Base-by-base conservation (phyloP, 2,329 filamentous ascomycete species). In the Lomentospora prolificans region DNA sequence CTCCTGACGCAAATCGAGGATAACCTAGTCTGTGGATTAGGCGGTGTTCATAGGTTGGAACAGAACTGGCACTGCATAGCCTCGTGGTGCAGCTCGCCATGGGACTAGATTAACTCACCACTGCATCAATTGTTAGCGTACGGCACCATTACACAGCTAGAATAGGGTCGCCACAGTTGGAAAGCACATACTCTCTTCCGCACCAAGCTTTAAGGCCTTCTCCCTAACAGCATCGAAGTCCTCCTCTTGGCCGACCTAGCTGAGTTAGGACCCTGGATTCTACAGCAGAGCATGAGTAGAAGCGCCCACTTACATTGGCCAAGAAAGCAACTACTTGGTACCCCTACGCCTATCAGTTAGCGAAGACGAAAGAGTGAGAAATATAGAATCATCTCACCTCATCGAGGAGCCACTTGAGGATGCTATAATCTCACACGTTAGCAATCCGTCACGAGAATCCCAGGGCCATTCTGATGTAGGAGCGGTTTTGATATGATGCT, bases 201-300 rank as follows among this genome's bases (percentile, higher is more conserved):
- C 60, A 12, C 61, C 60, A 44, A 62, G 51, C 51, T 56, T 57
- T 24, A 57, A 33, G 3, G 85, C 86, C 75, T 88, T 87, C 63
- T 76, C 75, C 69, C 85, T 79, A 55, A 83, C 86, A 59, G 79
- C 81, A 56, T 80, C 77, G 64, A 81, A 87, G 70, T 87, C 83
- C 72, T 87, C 84, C 64, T 83, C 80, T 70, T 87, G 84, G 54
- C 85, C 85, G 64, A 86, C 80, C 72, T 87, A 76, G 70, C 81
- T 83, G 70, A 84, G 72, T 62, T 69, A 73, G 63, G 67, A 70
- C 48, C n/a, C 9, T 39, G 9, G 9, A 39, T 9, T 9, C 9
- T 39, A 9, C 9, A 9, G 9, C n/a, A 39, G 33, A 9, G 33
- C 9, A 9, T 9, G 17, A 48, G 22, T 24, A 6, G n/a, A 48